These are phyloP conservation scores for Agroathelia rolfsii DNA, from an alignment of 1,284 basidiomycete genomes.

Conservation along the genomic window DNA sequence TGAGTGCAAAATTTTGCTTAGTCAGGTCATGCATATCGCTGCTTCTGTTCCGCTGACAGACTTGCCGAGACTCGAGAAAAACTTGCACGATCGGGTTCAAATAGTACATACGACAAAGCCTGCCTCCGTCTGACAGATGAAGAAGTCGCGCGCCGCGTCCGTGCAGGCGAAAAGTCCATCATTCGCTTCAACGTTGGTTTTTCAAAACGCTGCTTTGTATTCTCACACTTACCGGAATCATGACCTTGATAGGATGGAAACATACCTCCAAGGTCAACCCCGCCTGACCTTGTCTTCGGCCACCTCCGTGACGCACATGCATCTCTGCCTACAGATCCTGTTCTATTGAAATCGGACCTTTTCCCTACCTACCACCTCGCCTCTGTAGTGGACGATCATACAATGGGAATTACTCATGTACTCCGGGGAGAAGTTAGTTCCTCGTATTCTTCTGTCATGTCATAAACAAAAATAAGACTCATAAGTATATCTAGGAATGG, in stretches of 20 bases:
- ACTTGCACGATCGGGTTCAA: conserved; percentile 35
- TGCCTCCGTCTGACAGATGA: conserved; percentile 50
- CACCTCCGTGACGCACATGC: conserved; percentile 34
- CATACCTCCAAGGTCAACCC: conserved; percentile 21
- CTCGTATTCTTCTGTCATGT: not conserved
- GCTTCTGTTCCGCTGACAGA: conserved; percentile 51
- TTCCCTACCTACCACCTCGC: conserved; percentile 75
- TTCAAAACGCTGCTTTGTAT: not conserved
- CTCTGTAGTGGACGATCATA: conserved; percentile 64
- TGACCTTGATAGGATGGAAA: conserved; percentile 22
- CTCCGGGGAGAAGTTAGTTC: conserved; percentile 54
- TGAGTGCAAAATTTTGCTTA: too few relatives aligned
- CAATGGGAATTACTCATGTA: conserved; percentile 70
- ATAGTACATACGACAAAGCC: conserved; percentile 47
- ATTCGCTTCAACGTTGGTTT: conserved; percentile 53
- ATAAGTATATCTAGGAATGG: conserved; percentile 50
- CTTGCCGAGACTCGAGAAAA: conserved; percentile 36
- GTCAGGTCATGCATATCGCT: conserved; percentile 57
- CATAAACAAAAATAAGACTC: not conserved
- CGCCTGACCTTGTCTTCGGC: conserved; percentile 44
- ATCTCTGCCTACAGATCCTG: conserved; percentile 52
- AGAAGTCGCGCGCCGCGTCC: conserved; percentile 42
- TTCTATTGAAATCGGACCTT: conserved; percentile 61
- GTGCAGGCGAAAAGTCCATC: conserved; percentile 42
- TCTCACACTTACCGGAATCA: conserved; percentile 16